phyloP scores from a whole-genome alignment of 441 rosid species.

The Jatropha multifida region DNA sequence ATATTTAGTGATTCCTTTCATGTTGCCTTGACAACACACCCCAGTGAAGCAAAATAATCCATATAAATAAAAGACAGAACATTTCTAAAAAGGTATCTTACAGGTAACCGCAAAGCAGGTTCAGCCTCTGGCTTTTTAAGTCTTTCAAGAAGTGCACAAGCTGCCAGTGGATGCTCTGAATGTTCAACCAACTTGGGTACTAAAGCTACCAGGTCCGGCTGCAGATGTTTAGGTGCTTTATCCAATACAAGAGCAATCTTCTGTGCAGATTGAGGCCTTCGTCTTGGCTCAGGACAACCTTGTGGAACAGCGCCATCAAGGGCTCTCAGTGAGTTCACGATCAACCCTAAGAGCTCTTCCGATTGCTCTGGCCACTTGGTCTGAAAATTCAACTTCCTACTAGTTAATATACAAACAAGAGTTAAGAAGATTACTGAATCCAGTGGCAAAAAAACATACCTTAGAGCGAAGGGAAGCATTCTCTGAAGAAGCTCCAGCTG shows the following conservation, averaged over 20 bases:
- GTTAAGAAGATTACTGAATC: slow-evolving; percentile 10
- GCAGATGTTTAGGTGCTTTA: slow-evolving; percentile 93
- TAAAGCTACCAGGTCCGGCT: slow-evolving; percentile 77
- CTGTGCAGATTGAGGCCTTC: slow-evolving; percentile 94
- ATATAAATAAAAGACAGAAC: slow-evolving; percentile 15
- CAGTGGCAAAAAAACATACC: slow-evolving; percentile 44
- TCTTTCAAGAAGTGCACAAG: slow-evolving; percentile 81
- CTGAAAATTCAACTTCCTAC: slow-evolving; percentile 46
- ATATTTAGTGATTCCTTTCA: neutral
- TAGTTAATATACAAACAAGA: slow-evolving; percentile 20
- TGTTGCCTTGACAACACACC: slow-evolving; percentile 1
- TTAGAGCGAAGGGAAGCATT: slow-evolving; percentile 69
- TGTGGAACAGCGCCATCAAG: slow-evolving; percentile 91
- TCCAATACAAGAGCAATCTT: slow-evolving; percentile 92
- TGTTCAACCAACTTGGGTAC: slow-evolving; percentile 98
- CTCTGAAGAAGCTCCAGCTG: slow-evolving; percentile 57
- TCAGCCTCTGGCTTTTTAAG: slow-evolving; percentile 90
- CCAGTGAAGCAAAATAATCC: neutral
- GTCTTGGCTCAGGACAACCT: slow-evolving; percentile 91
- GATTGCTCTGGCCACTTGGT: slow-evolving; percentile 97
- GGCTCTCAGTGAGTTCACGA: slow-evolving; percentile 73
- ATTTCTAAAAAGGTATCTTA: slow-evolving; percentile 43
- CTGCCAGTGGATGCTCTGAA: slow-evolving; percentile 93
- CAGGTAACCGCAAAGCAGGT: slow-evolving; percentile 76
- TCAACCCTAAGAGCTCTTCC: slow-evolving; percentile 78